A percentile compares a stretch with the other conserved stretches of the same genome.
These are phyloP conservation scores for Ottelia alismoides DNA, from an alignment of 106 monocot genomes.

Conservation along the genomic window DNA sequence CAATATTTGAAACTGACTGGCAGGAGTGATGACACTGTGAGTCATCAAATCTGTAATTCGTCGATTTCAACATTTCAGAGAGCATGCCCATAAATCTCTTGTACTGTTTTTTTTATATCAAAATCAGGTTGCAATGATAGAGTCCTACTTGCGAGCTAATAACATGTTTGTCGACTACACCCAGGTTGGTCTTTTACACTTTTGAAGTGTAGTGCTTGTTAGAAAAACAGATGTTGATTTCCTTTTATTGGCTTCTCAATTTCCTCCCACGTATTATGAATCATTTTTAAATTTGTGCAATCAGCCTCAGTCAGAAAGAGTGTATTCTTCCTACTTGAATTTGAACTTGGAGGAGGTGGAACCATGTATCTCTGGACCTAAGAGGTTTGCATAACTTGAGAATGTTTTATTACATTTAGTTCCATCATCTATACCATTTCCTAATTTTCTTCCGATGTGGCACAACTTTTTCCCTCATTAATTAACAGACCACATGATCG, in stretches of 20 bases:
- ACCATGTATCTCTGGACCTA: constrained; percentile 88
- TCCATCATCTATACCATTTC: no score
- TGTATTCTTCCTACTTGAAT: constrained; percentile 77
- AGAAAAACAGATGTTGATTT: no score
- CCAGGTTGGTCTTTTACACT: constrained; percentile 24
- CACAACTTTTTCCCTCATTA: no score
- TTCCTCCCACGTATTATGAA: not conserved
- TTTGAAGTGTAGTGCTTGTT: no score
- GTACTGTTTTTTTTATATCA: constrained; percentile 6
- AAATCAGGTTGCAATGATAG: constrained; percentile 71
- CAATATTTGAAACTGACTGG: constrained; percentile 90
- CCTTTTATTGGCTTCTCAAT: not conserved
- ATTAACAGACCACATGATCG: constrained; percentile 74
- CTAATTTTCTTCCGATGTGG: no score
- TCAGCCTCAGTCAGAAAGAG: constrained; percentile 67
- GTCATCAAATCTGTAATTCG: not conserved
- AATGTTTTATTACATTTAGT: no score
- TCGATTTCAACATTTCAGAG: constrained; percentile 4
- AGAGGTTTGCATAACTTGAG: no score
- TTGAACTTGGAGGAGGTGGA: constrained; percentile 78
- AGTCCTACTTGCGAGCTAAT: constrained; percentile 68
- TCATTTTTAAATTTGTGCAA: constrained; percentile 5
- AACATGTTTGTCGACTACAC: constrained; percentile 73
- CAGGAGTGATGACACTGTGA: constrained; percentile 90
- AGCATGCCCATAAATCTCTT: not conserved